Percentiles rank a stretch among this genome's conserved stretches.
Conservation (phyloP, 2,329 filamentous ascomycete genomes). For the Ophiostoma sp. region DNA sequence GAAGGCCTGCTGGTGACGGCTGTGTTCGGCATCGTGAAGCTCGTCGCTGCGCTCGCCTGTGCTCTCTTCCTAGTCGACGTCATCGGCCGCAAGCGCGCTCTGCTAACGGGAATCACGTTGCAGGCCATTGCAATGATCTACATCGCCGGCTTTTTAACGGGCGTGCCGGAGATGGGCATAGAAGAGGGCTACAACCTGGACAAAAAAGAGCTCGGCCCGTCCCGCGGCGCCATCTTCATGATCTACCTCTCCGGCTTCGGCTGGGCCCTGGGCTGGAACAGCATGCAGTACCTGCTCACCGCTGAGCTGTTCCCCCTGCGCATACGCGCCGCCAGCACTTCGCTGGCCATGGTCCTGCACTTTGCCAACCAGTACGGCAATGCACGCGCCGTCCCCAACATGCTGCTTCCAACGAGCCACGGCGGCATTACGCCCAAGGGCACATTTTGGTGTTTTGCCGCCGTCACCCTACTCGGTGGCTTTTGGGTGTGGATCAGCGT, state of each 20-base stretch:
- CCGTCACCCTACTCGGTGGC: background rate
- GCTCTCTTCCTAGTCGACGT: background rate
- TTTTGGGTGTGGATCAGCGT: background rate
- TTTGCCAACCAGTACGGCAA: background rate
- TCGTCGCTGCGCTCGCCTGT: background rate
- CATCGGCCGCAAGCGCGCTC: constrained; percentile 1
- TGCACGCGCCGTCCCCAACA: background rate
- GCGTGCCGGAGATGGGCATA: background rate
- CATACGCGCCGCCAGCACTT: background rate
- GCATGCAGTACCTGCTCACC: background rate
- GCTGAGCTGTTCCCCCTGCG: background rate
- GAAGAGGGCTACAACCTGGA: background rate
- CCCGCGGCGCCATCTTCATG: background rate
- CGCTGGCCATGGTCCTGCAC: background rate
- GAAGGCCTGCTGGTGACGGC: background rate
- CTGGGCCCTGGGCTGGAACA: constrained; percentile 1
- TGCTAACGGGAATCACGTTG: background rate
- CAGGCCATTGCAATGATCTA: background rate
- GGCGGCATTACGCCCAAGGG: background rate
- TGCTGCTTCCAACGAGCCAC: background rate
- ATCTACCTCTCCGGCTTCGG: background rate
- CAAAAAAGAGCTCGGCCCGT: background rate
- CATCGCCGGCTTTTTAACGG: background rate
- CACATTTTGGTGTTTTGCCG: constrained; percentile 1
- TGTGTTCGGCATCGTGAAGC: background rate